Evolutionary conservation across 352 stramenopile species (phyloP).

Genomic region (Phytophthora ramorum): DNA sequence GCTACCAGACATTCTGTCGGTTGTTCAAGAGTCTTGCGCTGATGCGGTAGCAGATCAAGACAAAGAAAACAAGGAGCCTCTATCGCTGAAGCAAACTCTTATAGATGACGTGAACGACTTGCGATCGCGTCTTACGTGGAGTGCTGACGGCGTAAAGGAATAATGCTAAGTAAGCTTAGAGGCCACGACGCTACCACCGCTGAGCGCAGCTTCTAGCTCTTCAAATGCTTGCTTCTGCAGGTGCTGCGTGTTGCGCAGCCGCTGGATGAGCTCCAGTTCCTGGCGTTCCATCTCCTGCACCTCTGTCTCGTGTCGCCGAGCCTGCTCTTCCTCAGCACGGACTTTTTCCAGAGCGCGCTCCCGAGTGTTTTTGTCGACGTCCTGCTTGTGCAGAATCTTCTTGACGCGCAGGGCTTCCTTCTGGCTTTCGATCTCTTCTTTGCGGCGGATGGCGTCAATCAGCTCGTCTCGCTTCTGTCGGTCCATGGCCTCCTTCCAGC

Average conservation of each 20-base stretch:
- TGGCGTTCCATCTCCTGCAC: slow-evolving; percentile 86
- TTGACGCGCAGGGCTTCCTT: slow-evolving; percentile 74
- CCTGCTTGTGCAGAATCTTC: slow-evolving; percentile 71
- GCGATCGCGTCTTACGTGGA: slow-evolving; percentile 32
- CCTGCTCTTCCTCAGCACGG: slow-evolving; percentile 66
- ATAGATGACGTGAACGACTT: slow-evolving; percentile 30
- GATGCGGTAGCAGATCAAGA: background rate
- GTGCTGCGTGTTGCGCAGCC: slow-evolving; percentile 84
- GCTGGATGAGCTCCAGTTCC: slow-evolving; percentile 84
- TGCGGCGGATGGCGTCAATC: slow-evolving; percentile 68
- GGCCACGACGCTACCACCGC: slow-evolving; percentile 33
- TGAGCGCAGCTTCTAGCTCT: slow-evolving; percentile 81
- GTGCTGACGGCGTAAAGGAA: slow-evolving; percentile 9
- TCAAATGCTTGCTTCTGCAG: slow-evolving; percentile 88
- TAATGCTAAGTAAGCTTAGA: slow-evolving; percentile 16
- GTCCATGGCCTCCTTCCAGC: slow-evolving; percentile 75
- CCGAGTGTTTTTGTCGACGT: slow-evolving; percentile 76
- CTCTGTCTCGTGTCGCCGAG: slow-evolving; percentile 64
- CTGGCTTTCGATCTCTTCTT: slow-evolving; percentile 72
- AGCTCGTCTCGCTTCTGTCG: slow-evolving; percentile 71
- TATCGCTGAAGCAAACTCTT: slow-evolving; percentile 35
- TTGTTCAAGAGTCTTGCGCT: background rate
- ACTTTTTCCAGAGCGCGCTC: slow-evolving; percentile 72
- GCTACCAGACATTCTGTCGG: background rate
- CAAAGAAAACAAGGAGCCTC: slow-evolving; percentile 2